A percentile compares a stretch with the other conserved stretches of the same genome.
Conservation (phyloP, 75 land plant species). For the Adiantum capillusveneris region DNA sequence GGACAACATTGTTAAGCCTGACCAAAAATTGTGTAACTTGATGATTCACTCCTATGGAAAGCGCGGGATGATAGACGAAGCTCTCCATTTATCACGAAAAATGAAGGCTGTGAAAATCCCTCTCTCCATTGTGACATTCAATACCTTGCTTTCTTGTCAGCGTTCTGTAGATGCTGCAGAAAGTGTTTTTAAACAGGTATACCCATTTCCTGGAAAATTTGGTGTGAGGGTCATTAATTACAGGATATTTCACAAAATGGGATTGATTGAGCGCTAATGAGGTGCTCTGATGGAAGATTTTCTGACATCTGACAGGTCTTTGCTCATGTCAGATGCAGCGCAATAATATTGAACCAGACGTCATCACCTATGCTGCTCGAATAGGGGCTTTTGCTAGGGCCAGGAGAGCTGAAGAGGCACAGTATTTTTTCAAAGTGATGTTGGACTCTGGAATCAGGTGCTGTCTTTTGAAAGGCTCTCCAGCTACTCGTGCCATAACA, state of each 20-base stretch:
- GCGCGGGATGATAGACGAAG: slow-evolving; percentile 58
- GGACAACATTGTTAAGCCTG: slow-evolving; percentile 64
- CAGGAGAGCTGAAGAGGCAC: slow-evolving; percentile 74
- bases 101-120: slow-evolving; percentile 69
- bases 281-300: slow-evolving; percentile 6
- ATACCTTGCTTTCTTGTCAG: slow-evolving; percentile 83
- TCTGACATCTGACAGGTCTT: slow-evolving; percentile 24
- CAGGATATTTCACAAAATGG: too few relatives aligned
- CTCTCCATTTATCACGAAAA: slow-evolving; percentile 47
- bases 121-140: slow-evolving; percentile 67
- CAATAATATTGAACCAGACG: slow-evolving; percentile 80
- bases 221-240: too few relatives aligned
- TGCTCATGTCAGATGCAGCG: slow-evolving; percentile 71
- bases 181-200: slow-evolving; percentile 76
- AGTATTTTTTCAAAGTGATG: slow-evolving; percentile 85
- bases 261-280: slow-evolving; percentile 1
- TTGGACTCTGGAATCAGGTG: slow-evolving; percentile 87
- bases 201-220: too few relatives aligned
- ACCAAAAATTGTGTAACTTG: slow-evolving; percentile 83
- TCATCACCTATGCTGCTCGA: slow-evolving; percentile 74
- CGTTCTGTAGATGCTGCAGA: slow-evolving; percentile 73
- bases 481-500: too few relatives aligned
- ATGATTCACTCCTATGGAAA: slow-evolving; percentile 94
- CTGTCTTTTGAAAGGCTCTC: too few relatives aligned
- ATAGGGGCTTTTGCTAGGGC: slow-evolving; percentile 89